Evolutionary conservation across 306 rosid genomes (phyloP), one percentile per base, ranked within the genome.

Genomic region (Gillenia trifoliata): DNA sequence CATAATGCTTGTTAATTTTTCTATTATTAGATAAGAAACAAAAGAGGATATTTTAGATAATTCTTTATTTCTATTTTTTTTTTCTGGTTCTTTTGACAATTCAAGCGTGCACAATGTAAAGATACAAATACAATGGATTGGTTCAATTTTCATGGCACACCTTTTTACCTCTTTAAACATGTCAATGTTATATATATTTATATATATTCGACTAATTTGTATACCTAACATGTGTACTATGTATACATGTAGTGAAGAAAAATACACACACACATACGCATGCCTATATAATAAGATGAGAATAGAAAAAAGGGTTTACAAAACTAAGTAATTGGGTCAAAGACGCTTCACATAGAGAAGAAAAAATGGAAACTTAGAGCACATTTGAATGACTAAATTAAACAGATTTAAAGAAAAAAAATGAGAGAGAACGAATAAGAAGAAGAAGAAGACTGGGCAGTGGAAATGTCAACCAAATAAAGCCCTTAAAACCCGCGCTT

Each of bases 241-340:
- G 71, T 73, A 80, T 81, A 81, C 75, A 69, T 83, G 84, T 47
- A 4, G 70, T 17, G 86, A 83, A 57, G 77, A 70, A 85, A 82
- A 83, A 85, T 83, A 82, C 80, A 86, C 86, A 82, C 80, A 86
- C 86, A 88, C 86, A 75, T 76, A 86, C 81, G 28, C 71, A 20
- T 64, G 45, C 15, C 26, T 20, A 10, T 6, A 4, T 73, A 72
- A 16, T 73, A 81, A 76, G 74, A 54, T 77, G 66, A 82, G 78
- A 84, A 40, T 40, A 73, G 77, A 78, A 78, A 77, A 72, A 76
- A 65, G 73, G 55, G 50, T 47, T 15, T 65, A 34, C 79, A 66
- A 74, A 76, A 72, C 73, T 20, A 75, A 77, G 86, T 79, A 45
- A 45, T 89, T 81, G 75, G 76, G 94, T 89, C 97, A 87, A 89